Percentiles rank a stretch among this genome's conserved stretches.
Conservation (phyloP, 2,329 filamentous ascomycete species). For the Penicillium sp. region DNA sequence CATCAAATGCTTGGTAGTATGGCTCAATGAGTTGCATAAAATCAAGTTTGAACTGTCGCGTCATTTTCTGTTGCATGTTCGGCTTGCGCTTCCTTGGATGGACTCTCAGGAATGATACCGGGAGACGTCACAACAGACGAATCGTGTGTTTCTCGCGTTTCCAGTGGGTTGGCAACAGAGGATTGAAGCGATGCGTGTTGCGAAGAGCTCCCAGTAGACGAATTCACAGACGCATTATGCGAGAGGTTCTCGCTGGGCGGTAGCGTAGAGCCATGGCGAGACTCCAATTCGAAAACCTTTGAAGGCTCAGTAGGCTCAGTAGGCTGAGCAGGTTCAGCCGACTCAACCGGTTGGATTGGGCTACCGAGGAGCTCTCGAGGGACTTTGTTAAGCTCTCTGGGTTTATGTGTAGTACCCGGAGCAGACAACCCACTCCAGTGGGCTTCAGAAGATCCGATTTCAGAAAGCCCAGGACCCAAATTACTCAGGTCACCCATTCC, state of each 20-base stretch:
- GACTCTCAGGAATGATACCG: background rate
- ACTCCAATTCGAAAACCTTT: background rate
- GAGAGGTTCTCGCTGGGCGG: background rate
- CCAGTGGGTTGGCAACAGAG: background rate
- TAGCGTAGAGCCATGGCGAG: background rate
- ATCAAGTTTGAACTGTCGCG: background rate
- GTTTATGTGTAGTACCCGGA: background rate
- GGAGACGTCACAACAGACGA: background rate
- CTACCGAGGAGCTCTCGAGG: background rate
- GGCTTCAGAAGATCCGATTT: background rate
- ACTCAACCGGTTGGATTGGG: background rate
- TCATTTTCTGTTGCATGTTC: background rate
- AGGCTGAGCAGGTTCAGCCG: background rate
- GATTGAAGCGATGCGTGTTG: background rate
- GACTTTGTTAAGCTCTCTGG: background rate
- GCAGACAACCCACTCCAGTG: slow-evolving; percentile 1
- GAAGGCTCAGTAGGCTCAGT: background rate
- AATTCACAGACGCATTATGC: background rate
- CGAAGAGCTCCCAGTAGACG: background rate
- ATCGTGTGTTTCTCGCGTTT: background rate
- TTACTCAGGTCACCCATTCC: background rate
- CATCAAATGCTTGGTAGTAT: background rate
- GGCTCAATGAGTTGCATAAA: background rate
- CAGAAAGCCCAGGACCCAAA: background rate
- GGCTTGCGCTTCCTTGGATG: background rate